Percentiles rank a stretch among this genome's conserved stretches.
phyloP scores from a whole-genome alignment of 768 basidiomycete genomes.

The Mycena kentingensis region DNA sequence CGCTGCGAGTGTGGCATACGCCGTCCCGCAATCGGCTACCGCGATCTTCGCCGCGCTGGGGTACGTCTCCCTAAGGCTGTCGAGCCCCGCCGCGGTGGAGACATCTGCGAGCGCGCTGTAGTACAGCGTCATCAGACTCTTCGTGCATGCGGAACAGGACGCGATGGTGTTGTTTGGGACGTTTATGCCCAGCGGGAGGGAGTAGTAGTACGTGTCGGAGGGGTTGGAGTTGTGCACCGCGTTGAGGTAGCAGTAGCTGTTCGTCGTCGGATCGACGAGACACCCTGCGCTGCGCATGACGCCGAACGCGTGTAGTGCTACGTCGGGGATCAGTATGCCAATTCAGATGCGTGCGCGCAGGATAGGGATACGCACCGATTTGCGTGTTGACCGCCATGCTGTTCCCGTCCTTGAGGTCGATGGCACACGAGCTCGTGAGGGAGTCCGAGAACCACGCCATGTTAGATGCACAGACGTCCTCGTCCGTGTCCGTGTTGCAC shows the following conservation, averaged over 20 bases:
- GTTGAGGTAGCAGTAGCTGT: conserved; percentile 74
- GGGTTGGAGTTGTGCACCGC: conserved; percentile 60
- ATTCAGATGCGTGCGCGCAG: neutral
- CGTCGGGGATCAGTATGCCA: neutral
- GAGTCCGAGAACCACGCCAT: conserved; percentile 64
- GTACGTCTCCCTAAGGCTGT: conserved; percentile 52
- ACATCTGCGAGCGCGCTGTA: conserved; percentile 42
- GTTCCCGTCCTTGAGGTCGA: conserved; percentile 58
- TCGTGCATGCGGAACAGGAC: conserved; percentile 67
- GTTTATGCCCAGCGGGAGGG: conserved; percentile 58
- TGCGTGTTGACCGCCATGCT: conserved; percentile 55
- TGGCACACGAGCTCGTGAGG: conserved; percentile 52
- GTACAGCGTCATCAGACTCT: conserved; percentile 59
- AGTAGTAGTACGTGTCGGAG: conserved; percentile 73
- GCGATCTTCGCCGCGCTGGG: conserved; percentile 46
- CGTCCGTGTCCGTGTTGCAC: conserved; percentile 60
- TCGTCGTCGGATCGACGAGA: conserved; percentile 52
- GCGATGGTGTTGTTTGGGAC: conserved; percentile 53
- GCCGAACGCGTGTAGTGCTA: conserved; percentile 64
- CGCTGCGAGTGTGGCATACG: conserved; percentile 40
- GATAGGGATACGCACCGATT: conserved; percentile 42
- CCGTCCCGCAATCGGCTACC: conserved; percentile 51
- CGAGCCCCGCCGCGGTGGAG: conserved; percentile 26
- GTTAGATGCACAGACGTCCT: conserved; percentile 59
- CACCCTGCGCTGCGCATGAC: conserved; percentile 67